These are phyloP conservation scores for Phytophthora pinifolia DNA, from an alignment of 352 stramenopile genomes.

Conservation along the genomic window DNA sequence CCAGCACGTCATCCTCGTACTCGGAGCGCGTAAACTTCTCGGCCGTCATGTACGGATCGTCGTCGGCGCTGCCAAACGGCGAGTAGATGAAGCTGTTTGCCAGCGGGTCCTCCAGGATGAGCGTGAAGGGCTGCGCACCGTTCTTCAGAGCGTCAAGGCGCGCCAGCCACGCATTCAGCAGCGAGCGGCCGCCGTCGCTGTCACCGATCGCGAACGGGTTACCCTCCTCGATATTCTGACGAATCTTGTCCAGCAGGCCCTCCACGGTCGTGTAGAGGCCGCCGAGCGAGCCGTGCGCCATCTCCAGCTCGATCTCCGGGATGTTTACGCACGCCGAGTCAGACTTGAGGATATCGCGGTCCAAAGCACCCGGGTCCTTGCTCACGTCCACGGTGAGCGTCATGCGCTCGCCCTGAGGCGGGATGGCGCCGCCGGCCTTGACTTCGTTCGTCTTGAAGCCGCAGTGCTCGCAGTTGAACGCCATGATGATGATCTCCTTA, in stretches of 20 bases:
- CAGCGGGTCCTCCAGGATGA: constrained; percentile 90
- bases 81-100: constrained; percentile 92
- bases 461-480: constrained; percentile 89
- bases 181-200: constrained; percentile 60
- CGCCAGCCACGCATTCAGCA: constrained; percentile 53
- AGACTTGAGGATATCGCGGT: constrained; percentile 92
- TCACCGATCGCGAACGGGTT: constrained; percentile 88
- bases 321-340: constrained; percentile 87
- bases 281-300: constrained; percentile 86
- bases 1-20: constrained; percentile 92
- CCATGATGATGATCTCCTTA: constrained; percentile 94
- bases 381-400: constrained; percentile 52
- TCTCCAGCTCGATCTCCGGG: constrained; percentile 91
- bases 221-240: constrained; percentile 67
- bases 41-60: constrained; percentile 66
- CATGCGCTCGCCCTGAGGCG: constrained; percentile 77
- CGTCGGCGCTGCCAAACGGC: constrained; percentile 44
- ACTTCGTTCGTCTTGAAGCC: constrained; percentile 93
- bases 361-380: constrained; percentile 68
- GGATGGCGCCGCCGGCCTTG: constrained; percentile 90
- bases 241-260: constrained; percentile 87
- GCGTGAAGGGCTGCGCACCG: constrained; percentile 80
- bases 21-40: constrained; percentile 87
- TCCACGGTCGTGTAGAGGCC: constrained; percentile 95
- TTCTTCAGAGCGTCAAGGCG: constrained; percentile 56